These are phyloP conservation scores for Aspergillus sp. DNA, from an alignment of 2,329 filamentous ascomycete genomes.

Conservation along the genomic window DNA sequence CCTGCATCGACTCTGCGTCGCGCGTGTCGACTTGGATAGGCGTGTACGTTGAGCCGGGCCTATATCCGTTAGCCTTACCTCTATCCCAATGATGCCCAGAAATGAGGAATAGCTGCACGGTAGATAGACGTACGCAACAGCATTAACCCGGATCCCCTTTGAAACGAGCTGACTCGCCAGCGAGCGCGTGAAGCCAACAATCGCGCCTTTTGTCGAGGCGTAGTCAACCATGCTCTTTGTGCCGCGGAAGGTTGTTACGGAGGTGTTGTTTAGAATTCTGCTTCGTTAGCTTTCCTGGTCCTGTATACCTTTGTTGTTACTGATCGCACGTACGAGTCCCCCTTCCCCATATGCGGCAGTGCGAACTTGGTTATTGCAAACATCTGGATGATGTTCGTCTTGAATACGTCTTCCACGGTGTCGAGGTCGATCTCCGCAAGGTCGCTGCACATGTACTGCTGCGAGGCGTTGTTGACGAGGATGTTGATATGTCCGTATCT, in stretches of 20 bases:
- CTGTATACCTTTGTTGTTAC: too few species aligned
- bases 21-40: slow-evolving; percentile 38
- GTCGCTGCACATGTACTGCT: slow-evolving; percentile 55
- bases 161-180: slow-evolving; percentile 55
- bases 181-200: slow-evolving; percentile 56
- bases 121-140: slow-evolving; percentile 36
- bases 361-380: slow-evolving; percentile 61
- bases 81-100: too few species aligned
- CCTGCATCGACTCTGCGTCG: slow-evolving; percentile 35
- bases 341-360: slow-evolving; percentile 55
- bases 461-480: slow-evolving; percentile 61
- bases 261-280: slow-evolving; percentile 59
- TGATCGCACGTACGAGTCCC: slow-evolving; percentile 46
- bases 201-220: slow-evolving; percentile 58
- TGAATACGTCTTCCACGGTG: slow-evolving; percentile 57
- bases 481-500: slow-evolving; percentile 43
- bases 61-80: slow-evolving; percentile 8
- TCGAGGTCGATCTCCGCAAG: slow-evolving; percentile 57
- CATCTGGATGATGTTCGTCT: slow-evolving; percentile 58
- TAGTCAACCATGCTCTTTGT: slow-evolving; percentile 56
- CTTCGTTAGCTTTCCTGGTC: too few species aligned
- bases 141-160: slow-evolving; percentile 58
- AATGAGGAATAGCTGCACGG: not conserved
- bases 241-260: slow-evolving; percentile 56
- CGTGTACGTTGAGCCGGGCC: slow-evolving; percentile 36